A percentile compares a stretch with the other conserved stretches of the same genome.
These are phyloP conservation scores for Halophytophthora batemanensis DNA, from an alignment of 352 stramenopile species.

Conservation along the genomic window DNA sequence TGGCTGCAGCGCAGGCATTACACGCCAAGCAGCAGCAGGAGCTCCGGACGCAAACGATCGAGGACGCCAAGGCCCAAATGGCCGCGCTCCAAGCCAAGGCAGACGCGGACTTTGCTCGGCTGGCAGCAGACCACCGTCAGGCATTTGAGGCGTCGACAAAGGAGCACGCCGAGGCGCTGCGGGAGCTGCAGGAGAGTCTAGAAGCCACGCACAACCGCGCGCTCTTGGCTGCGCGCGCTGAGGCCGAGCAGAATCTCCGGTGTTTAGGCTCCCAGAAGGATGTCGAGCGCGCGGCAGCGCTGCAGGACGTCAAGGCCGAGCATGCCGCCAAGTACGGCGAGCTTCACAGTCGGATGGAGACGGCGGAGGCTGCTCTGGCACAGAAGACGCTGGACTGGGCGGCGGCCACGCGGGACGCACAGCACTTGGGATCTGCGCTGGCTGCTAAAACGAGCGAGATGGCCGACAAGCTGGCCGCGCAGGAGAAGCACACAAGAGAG, in stretches of 20 bases:
- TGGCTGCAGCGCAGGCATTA: conserved; percentile 3
- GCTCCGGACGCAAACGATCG: conserved; percentile 13
- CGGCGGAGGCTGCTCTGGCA: conserved; percentile 20
- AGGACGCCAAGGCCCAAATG: conserved; percentile 16
- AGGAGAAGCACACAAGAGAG: conserved; percentile 41
- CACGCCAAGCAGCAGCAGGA: conserved; percentile 9
- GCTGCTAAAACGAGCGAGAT: conserved; percentile 34
- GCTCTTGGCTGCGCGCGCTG: conserved; percentile 26
- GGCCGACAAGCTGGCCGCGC: conserved; percentile 21
- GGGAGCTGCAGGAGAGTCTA: conserved; percentile 23
- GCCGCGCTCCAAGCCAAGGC: conserved; percentile 16
- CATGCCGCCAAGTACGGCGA: conserved; percentile 27
- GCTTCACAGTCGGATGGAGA: conserved; percentile 25
- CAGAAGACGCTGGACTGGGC: conserved; percentile 32
- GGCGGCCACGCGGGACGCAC: conserved; percentile 22
- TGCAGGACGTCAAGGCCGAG: conserved; percentile 21
- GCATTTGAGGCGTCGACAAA: conserved; percentile 16
- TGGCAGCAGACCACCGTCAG: conserved; percentile 15
- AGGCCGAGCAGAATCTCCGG: conserved; percentile 31
- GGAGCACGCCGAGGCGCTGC: conserved; percentile 22
- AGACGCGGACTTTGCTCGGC: conserved; percentile 18
- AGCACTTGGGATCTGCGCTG: conserved; percentile 26
- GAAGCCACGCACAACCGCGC: conserved; percentile 25
- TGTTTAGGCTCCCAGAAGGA: conserved; percentile 39
- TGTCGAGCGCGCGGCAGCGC: conserved; percentile 21